phyloP scores from a whole-genome alignment of 2,329 filamentous ascomycete genomes.

The Aureobasidium pullulans region DNA sequence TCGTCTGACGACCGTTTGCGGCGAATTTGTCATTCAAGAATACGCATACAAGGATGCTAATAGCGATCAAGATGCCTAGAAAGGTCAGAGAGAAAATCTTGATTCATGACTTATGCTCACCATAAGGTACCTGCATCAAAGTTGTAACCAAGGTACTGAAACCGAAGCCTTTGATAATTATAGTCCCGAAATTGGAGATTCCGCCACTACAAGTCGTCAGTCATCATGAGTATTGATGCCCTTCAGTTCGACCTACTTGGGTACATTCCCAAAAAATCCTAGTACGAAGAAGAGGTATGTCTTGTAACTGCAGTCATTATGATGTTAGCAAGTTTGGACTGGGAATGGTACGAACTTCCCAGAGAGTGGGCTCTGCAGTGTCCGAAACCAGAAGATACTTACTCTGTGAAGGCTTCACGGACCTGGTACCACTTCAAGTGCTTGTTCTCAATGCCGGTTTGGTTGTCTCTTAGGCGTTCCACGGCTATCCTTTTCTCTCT shows the following conservation, averaged over 20 bases:
- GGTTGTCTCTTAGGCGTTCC: slow-evolving; percentile 46
- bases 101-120: neutral
- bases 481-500: slow-evolving; percentile 47
- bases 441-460: slow-evolving; percentile 52
- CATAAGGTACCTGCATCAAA: slow-evolving; percentile 44
- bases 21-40: slow-evolving; percentile 37
- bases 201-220: slow-evolving; percentile 39
- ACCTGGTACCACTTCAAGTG: slow-evolving; percentile 48
- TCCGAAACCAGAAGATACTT: neutral
- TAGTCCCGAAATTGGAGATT: slow-evolving; percentile 34
- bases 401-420: slow-evolving; percentile 46
- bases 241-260: slow-evolving; percentile 8
- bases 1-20: slow-evolving; percentile 15
- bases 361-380: too few relatives aligned
- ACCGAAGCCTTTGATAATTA: slow-evolving; percentile 50
- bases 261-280: slow-evolving; percentile 41
- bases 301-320: slow-evolving; percentile 34
- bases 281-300: slow-evolving; percentile 49
- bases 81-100: neutral
- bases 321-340: neutral
- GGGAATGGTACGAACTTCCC: too few relatives aligned
- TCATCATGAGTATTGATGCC: neutral
- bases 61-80: slow-evolving; percentile 36
- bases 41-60: slow-evolving; percentile 42
- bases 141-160: slow-evolving; percentile 46